Evolutionary conservation across 306 rosid species (phyloP).

Genomic region (Inga oerstediana): DNA sequence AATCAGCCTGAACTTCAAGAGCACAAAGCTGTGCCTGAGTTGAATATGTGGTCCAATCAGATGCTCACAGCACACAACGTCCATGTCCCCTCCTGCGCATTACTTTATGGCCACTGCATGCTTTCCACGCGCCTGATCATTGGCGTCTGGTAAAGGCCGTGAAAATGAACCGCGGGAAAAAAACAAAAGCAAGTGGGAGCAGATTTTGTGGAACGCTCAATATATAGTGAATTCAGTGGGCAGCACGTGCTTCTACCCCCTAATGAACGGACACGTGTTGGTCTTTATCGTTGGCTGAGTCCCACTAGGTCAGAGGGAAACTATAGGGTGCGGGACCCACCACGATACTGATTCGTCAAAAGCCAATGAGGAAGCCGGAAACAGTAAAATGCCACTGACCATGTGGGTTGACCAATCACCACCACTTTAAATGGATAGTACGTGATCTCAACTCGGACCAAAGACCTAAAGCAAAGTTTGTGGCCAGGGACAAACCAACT

Average conservation of each 20-base stretch:
- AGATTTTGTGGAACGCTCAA: constrained; percentile 1
- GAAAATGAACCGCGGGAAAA: not conserved
- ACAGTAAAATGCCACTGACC: constrained; percentile 4
- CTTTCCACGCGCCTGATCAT: not conserved
- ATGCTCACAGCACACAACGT: not conserved
- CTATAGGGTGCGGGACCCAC: constrained; percentile 3
- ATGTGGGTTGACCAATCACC: not conserved
- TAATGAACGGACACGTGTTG: not conserved
- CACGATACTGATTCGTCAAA: not conserved
- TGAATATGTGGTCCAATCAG: constrained; percentile 2
- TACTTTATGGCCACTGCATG: not conserved
- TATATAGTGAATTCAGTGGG: not conserved
- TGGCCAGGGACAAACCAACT: too few species aligned
- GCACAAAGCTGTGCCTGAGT: not conserved
- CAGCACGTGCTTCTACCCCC: not conserved
- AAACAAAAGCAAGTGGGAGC: constrained; percentile 18
- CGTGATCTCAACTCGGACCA: not conserved
- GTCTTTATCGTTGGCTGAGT: not conserved
- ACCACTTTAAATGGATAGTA: not conserved
- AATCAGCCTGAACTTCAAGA: not conserved
- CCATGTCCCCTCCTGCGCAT: not conserved
- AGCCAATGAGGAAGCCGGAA: not conserved
- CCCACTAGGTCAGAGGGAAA: not conserved
- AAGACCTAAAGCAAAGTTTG: too few species aligned
- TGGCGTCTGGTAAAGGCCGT: not conserved